These are phyloP conservation scores for Saccharomycopsis sp. DNA, from an alignment of 805 yeast species.

Conservation along the genomic window DNA sequence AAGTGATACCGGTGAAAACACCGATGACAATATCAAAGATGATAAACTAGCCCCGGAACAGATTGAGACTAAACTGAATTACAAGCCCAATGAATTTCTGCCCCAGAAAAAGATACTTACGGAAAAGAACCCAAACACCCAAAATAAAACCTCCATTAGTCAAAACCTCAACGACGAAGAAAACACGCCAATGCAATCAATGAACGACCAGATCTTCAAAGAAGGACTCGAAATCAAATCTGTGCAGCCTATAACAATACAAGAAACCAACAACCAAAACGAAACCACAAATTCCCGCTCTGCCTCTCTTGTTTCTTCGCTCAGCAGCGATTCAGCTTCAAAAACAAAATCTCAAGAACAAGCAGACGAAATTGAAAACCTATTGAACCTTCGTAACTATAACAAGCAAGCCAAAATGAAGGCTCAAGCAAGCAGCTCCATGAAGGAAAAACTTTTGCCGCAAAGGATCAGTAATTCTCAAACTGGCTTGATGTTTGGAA, in stretches of 20 bases:
- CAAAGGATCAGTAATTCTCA: not conserved
- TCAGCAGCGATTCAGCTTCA: not conserved
- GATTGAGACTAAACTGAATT: no score
- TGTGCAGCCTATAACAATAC: not conserved
- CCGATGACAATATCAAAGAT: not conserved
- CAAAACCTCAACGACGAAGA: no score
- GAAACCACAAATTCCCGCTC: not conserved
- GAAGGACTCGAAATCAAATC: not conserved
- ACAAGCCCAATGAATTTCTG: no score
- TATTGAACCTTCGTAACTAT: not conserved
- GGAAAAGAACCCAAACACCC: no score
- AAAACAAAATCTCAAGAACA: not conserved
- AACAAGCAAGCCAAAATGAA: not conserved
- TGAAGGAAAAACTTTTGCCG: not conserved
- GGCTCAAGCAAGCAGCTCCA: not conserved
- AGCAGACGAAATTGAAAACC: not conserved
- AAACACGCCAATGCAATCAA: not conserved
- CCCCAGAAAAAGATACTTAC: no score
- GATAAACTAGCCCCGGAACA: no score
- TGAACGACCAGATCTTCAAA: no score
- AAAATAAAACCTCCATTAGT: not conserved
- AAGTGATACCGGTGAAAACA: not conserved
- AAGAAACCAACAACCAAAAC: not conserved
- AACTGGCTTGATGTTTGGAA: not conserved
- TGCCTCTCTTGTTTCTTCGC: not conserved